These are phyloP conservation scores for Xylaria telfairii DNA, from an alignment of 495 filamentous ascomycete species.

Conservation along the genomic window DNA sequence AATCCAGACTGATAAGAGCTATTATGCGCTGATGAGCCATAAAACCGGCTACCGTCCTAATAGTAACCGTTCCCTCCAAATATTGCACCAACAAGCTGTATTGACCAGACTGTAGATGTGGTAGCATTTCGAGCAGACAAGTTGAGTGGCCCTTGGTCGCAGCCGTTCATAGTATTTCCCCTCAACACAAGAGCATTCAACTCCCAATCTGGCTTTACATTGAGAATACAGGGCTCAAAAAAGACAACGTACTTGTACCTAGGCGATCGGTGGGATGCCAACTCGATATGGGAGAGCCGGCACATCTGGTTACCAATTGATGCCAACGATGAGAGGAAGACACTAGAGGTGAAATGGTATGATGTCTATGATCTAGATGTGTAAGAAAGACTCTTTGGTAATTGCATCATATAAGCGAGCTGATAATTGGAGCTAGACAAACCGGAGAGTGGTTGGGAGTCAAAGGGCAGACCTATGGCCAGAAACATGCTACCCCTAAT, in stretches of 20 bases:
- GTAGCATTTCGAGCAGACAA: slow-evolving; percentile 55
- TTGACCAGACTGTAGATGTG: slow-evolving; percentile 39
- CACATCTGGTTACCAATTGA: slow-evolving; percentile 60
- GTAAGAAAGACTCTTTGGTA: slow-evolving; percentile 26
- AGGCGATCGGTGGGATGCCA: slow-evolving; percentile 59
- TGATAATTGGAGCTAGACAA: slow-evolving; percentile 38
- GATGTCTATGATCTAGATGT: slow-evolving; percentile 54
- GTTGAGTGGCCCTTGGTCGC: slow-evolving; percentile 57
- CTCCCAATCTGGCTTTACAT: slow-evolving; percentile 58
- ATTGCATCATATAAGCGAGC: neutral
- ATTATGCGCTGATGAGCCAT: slow-evolving; percentile 54
- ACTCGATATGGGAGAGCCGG: slow-evolving; percentile 57
- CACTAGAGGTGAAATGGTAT: slow-evolving; percentile 47
- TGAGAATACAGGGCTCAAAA: slow-evolving; percentile 51
- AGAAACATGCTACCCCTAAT: slow-evolving; percentile 44
- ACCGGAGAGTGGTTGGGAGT: slow-evolving; percentile 52
- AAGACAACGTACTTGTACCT: slow-evolving; percentile 60
- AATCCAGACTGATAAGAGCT: slow-evolving; percentile 50
- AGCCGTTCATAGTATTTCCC: slow-evolving; percentile 55
- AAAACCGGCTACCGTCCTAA: slow-evolving; percentile 57
- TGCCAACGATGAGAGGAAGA: slow-evolving; percentile 46
- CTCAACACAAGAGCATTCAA: slow-evolving; percentile 58
- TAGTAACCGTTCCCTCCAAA: slow-evolving; percentile 32
- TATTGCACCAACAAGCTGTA: neutral
- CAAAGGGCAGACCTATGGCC: slow-evolving; percentile 49